phyloP scores from a whole-genome alignment of 441 rosid species.

The Arabidopsis lyrata region DNA sequence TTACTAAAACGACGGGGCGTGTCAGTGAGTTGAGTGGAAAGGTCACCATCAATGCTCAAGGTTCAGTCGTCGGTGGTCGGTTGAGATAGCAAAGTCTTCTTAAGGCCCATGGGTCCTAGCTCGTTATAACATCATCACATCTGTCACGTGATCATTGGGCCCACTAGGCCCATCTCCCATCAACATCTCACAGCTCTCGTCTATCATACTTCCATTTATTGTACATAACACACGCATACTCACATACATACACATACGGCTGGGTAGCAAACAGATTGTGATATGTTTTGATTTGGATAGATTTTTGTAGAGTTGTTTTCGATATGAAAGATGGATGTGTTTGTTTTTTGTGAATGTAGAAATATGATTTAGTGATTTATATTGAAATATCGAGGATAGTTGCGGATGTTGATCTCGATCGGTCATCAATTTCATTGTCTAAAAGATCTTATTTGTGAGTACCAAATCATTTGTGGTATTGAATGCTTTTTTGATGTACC shows the following conservation, averaged over 20 bases:
- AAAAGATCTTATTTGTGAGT: background rate
- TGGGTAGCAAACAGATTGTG: slow-evolving; percentile 22
- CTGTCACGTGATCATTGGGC: slow-evolving; percentile 44
- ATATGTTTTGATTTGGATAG: slow-evolving; percentile 14
- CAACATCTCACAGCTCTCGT: slow-evolving; percentile 44
- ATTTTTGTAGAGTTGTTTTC: slow-evolving; percentile 8
- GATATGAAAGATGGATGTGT: background rate
- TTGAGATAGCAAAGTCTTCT: slow-evolving; percentile 37
- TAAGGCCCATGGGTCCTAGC: slow-evolving; percentile 44
- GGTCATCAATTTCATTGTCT: background rate
- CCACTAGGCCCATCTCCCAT: slow-evolving; percentile 43
- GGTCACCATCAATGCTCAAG: slow-evolving; percentile 33
- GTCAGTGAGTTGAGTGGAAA: slow-evolving; percentile 35
- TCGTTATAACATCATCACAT: slow-evolving; percentile 30
- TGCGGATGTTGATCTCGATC: background rate
- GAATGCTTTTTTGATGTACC: background rate
- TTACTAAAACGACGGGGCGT: slow-evolving; percentile 34
- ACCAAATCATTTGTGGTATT: background rate
- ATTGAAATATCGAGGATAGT: background rate
- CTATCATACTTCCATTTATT: slow-evolving; percentile 34
- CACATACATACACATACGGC: slow-evolving; percentile 22
- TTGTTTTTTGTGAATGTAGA: background rate
- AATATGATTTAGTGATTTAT: background rate
- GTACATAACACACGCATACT: slow-evolving; percentile 15
- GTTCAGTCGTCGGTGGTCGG: slow-evolving; percentile 45